These are phyloP conservation scores for Pseudogymnoascus sp. DNA, from an alignment of 2,329 filamentous ascomycete genomes.

Conservation along the genomic window DNA sequence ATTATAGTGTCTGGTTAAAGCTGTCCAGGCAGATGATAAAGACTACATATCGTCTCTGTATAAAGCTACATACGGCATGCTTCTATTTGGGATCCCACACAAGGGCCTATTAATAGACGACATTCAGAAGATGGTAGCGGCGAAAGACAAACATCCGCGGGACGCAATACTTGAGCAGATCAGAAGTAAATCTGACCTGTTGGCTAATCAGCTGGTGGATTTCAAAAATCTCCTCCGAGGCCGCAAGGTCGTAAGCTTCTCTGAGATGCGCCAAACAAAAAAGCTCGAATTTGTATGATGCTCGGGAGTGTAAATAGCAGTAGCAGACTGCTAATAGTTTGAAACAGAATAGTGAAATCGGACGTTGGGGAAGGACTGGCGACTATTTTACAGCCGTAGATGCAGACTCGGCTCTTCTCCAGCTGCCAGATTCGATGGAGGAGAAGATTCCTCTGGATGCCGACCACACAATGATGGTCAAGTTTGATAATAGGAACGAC, in stretches of 20 bases:
- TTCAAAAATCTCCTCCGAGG: conserved; percentile 27
- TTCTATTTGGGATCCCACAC: conserved; percentile 34
- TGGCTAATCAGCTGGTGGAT: conserved; percentile 20
- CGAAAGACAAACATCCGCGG: conserved; percentile 11
- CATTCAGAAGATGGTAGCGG: conserved; percentile 19
- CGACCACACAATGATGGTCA: conserved; percentile 25
- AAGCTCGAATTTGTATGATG: conserved; percentile 19
- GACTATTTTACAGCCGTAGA: conserved; percentile 16
- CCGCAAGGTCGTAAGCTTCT: conserved; percentile 28
- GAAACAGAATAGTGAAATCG: conserved; percentile 7
- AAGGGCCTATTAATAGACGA: conserved; percentile 23
- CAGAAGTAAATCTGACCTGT: conserved; percentile 16
- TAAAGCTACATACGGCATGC: conserved; percentile 31
- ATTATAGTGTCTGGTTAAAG: conserved; percentile 19
- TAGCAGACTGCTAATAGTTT: background rate
- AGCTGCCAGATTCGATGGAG: conserved; percentile 21
- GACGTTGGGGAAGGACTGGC: conserved; percentile 11
- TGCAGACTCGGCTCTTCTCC: conserved; percentile 18
- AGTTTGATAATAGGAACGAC: conserved; percentile 19
- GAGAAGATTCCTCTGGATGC: conserved; percentile 20
- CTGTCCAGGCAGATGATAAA: conserved; percentile 25
- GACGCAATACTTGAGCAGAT: conserved; percentile 16
- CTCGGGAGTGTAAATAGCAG: background rate
- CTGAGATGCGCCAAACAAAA: conserved; percentile 24
- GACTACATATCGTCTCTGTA: conserved; percentile 24